Percentiles rank a stretch among this genome's conserved stretches.
Evolutionary conservation across 192 early-diverging fungal genomes (phyloP).

Genomic region (Umbelopsis vinacea): DNA sequence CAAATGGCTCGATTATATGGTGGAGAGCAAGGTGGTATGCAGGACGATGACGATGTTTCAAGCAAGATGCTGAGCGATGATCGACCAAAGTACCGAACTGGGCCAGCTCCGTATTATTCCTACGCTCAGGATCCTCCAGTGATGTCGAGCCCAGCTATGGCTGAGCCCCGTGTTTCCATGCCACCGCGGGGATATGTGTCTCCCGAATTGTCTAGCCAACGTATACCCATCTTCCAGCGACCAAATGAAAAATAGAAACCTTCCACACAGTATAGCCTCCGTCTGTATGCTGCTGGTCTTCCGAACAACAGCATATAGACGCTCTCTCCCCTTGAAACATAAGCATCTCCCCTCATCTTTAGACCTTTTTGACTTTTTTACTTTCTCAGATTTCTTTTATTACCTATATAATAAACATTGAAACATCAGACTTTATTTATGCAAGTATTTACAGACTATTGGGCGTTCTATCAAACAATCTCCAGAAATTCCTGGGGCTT

Average conservation of each 20-base stretch:
- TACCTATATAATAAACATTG: neutral
- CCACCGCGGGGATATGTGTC: constrained; percentile 11
- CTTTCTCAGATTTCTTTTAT: neutral
- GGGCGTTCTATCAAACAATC: constrained; percentile 15
- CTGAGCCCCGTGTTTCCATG: neutral
- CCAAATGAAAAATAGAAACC: neutral
- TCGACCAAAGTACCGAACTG: neutral
- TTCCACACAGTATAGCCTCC: no score
- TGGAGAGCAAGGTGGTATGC: constrained; percentile 3
- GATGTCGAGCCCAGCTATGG: neutral
- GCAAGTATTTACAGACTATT: neutral
- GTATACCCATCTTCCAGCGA: constrained; percentile 1
- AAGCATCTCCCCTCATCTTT: neutral
- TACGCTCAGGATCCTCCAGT: neutral
- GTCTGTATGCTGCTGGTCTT: neutral
- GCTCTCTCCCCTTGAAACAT: neutral
- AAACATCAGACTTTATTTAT: neutral
- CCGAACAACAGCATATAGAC: neutral
- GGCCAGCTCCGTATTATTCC: constrained; percentile 16
- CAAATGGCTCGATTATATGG: constrained; percentile 22
- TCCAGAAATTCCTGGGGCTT: constrained; percentile 28
- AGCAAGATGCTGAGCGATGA: neutral
- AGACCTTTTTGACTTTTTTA: neutral
- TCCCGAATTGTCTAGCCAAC: constrained; percentile 9
- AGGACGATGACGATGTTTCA: constrained; percentile 7